These are phyloP conservation scores for Amanita exitialis DNA, from an alignment of 768 basidiomycete species.

Conservation along the genomic window DNA sequence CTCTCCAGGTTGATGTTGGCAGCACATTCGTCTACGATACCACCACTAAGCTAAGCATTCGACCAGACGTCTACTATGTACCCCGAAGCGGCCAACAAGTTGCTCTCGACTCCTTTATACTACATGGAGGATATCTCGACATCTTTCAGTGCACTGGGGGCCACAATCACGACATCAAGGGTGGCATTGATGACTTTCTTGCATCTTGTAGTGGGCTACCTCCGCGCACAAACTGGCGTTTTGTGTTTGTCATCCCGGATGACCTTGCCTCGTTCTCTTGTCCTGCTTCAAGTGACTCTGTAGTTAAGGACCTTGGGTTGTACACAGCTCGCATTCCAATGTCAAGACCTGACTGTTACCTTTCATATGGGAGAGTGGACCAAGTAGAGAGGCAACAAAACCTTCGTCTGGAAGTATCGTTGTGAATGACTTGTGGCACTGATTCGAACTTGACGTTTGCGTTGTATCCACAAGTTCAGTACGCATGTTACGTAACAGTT, in stretches of 20 bases:
- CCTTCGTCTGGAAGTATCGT: too few species aligned
- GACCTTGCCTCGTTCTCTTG: constrained; percentile 6
- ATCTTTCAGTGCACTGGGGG: constrained; percentile 1
- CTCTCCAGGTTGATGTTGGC: not conserved
- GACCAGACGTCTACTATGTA: not conserved
- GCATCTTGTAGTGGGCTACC: constrained; percentile 6
- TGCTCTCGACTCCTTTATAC: not conserved
- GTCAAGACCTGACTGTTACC: not conserved
- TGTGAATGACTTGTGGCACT: too few species aligned
- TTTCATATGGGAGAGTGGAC: not conserved
- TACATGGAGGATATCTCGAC: not conserved
- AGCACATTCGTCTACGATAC: not conserved
- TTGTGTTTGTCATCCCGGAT: constrained; percentile 7
- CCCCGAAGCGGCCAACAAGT: not conserved
- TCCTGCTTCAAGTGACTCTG: constrained; percentile 6
- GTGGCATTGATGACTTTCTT: constrained; percentile 6
- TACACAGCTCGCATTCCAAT: not conserved
- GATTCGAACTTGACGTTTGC: too few species aligned
- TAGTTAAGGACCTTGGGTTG: constrained; percentile 5
- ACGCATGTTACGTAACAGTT: too few species aligned
- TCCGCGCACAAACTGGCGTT: constrained; percentile 7
- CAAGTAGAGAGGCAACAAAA: too few species aligned
- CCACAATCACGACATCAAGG: constrained; percentile 5
- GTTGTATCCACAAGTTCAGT: too few species aligned
- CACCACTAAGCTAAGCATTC: not conserved